Base-by-base conservation (phyloP, 768 basidiomycete species). In the Phanerochaete carnosa region DNA sequence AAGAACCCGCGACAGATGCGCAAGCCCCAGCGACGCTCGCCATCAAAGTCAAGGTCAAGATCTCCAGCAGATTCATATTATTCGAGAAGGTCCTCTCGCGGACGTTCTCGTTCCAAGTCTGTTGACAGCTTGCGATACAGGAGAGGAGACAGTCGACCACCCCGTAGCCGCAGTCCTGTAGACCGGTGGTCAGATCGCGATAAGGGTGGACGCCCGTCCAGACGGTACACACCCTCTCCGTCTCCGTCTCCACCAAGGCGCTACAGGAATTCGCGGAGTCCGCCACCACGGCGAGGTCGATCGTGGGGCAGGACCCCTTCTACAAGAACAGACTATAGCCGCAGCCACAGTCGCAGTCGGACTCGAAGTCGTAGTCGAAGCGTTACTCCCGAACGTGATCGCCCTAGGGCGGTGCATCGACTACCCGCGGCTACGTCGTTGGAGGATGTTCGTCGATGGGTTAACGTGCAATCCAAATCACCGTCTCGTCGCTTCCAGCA, bases 1-100 rank as follows among this genome's bases (percentile, higher is more conserved):
- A 37, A 28, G 35, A 26, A n/a, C 35, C 54, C 6, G 22, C 6
- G 25, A 15, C 35, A 35, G 22, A 55, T 5, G 13, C 54, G 37
- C 35, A 55, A 55, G 37, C 37, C n/a, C 13, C 33, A 33, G 28
- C 54, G 35, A 12, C 54, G 37, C 26, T 84, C 79, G 8, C 72
- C 72, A 59, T 80, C 89, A 28, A 49, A 78, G 32, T 90, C 87
- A 11, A 71, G 70, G 13, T 78, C 80, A 26, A 83, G 78, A 45
- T 86, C 87, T 11, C 86, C 85, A 13, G 75, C 84, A 12, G 85
- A 82, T 45, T 90, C 90, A n/a, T 80, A 79, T 62, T 83, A 81
- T 56, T 88, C 88, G 23, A 82, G 76, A 51, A 82, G 76, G 43
- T 89, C 88, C 25, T 87, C 86, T 49, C 79, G 82, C 47, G 85